Base-by-base conservation (phyloP, 2,329 filamentous ascomycete genomes). In the Magnaporthiopsis incrustans region DNA sequence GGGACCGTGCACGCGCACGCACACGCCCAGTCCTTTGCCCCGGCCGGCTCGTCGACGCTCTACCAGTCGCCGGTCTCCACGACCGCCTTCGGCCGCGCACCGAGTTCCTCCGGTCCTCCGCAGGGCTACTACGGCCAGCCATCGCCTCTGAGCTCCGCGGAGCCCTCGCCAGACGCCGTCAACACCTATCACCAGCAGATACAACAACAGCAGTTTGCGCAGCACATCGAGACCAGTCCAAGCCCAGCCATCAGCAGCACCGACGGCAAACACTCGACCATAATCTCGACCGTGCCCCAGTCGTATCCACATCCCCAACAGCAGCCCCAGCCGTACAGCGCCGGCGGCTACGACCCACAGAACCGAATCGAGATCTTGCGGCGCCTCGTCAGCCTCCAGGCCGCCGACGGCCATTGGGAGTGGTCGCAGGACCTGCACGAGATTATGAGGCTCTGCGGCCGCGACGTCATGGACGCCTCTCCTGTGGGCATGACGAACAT, bases 311-410 rank as follows among this genome's bases (percentile, higher is more conserved):
- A 53, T 10, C 22, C 44, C n/a, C 44, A 25, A n/a, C 44, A 53
- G 2, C 7, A 10, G 44, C 44, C n/a, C n/a, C 44, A 53, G 44
- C 44, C 44, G n/a, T 57, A 61, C 18, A 38, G 33, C 33, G 38
- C 60, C 60, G 44, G 53, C 26, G 32, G 61, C 44, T 66, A 65
- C 66, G 62, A 65, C 63, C 62, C 63, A 14, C 64, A 60, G n/a
- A 69, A 70, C 65, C 65, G 68, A 56, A 65, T 70, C 38, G 50
- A 65, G 63, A 59, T 66, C 1, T 61, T 70, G 60, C 64, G 65
- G 27, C 61, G 61, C 44, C 65, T 71, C 56, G 63, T 60, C 38
- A 18, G 62, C 61, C 67, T 69, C 27, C 69, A 71, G 57, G 32
- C 63, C 59, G 66, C 66, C 22, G 33, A 66, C 50, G 69, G 69